Base-by-base conservation (phyloP, 768 basidiomycete species). In the Clavulina sp. region DNA sequence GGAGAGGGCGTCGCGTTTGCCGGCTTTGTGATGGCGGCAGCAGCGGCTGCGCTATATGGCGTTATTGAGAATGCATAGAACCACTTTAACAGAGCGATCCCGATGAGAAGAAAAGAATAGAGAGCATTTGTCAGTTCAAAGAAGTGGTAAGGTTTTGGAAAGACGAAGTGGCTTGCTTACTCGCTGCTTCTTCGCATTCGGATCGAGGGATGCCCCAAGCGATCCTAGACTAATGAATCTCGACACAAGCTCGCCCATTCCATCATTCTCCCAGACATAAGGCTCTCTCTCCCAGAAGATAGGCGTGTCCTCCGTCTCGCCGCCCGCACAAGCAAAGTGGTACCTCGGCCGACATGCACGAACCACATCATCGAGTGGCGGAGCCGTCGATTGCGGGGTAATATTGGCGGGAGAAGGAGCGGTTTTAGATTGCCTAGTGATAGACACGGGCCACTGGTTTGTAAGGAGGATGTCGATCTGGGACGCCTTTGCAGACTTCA, bases 211-310 rank as follows among this genome's bases (percentile, higher is more conserved):
- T 5, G 75, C 78, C 18, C 87, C 89, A 62, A 96, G 85, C n/a
- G 81, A 72, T 32, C 89, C 95, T 5, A 99, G 69, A 54, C 83
- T 81, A 41, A 99, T 73, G 56, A 93, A 92, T 34, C 89, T 72
- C 29, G 81, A 77, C 36, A 83, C 67, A 30, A 86, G 74, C 19
- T 70, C 73, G 4, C 60, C 58, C 2, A n/a, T n/a, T n/a, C 50
- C 48, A 26, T 68, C 68, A 32, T 79, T 80, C 40, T 77, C 75
- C 91, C 91, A 96, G 3, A 74, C 63, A 61, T 81, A 93, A 1
- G 95, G 92, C 54, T 96, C 91, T 49, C 92, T 70, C 63, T 99
- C 95, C 91, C 92, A 97, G 63, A 95, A 99, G 50, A 72, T 73
- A 0, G 83, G 72, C 13, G 52, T 24, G 30, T 43, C 50, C 44